Evolutionary conservation across 2,329 filamentous ascomycete species (phyloP).

Genomic region (Aspergillus tanneri): DNA sequence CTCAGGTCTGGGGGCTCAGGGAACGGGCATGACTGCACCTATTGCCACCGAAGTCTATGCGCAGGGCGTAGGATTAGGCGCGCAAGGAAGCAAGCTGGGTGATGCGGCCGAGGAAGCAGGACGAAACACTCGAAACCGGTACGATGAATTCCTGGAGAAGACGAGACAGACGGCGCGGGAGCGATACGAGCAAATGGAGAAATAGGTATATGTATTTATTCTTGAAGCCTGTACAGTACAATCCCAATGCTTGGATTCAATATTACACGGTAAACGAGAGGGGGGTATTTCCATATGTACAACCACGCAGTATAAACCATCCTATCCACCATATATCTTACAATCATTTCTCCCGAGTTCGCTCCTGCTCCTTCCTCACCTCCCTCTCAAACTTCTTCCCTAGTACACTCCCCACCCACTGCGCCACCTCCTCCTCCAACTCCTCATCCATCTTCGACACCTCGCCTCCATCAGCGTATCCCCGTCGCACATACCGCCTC

Average conservation of each 20-base stretch:
- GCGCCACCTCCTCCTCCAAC: slow-evolving; percentile 54
- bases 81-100: slow-evolving; percentile 50
- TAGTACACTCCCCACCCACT: slow-evolving; percentile 52
- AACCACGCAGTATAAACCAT: not conserved
- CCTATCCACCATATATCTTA: not conserved
- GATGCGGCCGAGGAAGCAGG: slow-evolving; percentile 50
- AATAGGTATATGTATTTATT: not conserved
- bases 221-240: not conserved
- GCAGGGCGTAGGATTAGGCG: slow-evolving; percentile 51
- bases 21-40: slow-evolving; percentile 48
- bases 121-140: slow-evolving; percentile 48
- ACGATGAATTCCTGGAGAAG: slow-evolving; percentile 50
- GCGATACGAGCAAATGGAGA: slow-evolving; percentile 46
- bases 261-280: not conserved
- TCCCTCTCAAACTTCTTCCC: slow-evolving; percentile 50
- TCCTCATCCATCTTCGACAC: slow-evolving; percentile 50
- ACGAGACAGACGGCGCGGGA: slow-evolving; percentile 49
- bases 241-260: not conserved
- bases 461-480: slow-evolving; percentile 55
- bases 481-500: slow-evolving; percentile 58
- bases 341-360: no score
- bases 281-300: slow-evolving; percentile 7
- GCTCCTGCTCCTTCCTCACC: slow-evolving; percentile 32
- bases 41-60: slow-evolving; percentile 51
- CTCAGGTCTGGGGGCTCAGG: slow-evolving; percentile 49